Conservation (phyloP, 2,329 filamentous ascomycete species). For the Tolypocladium ophioglossoides region DNA sequence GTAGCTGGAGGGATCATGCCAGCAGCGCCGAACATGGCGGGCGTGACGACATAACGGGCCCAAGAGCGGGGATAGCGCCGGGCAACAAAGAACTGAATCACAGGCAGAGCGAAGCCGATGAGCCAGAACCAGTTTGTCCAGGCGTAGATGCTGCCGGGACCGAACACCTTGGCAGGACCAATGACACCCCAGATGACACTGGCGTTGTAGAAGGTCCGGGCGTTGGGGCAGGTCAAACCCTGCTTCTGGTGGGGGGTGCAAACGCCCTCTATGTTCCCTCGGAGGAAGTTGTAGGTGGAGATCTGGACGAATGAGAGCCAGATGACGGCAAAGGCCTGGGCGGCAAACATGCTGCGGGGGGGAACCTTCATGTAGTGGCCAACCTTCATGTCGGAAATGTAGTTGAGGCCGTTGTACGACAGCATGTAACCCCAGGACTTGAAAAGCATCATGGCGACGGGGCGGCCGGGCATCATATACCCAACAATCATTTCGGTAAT, state of each 20-base stretch:
- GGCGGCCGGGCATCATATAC: constrained; percentile 35
- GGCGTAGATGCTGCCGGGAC: constrained; percentile 30
- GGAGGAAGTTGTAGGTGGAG: constrained; percentile 26
- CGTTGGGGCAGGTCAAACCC: constrained; percentile 45
- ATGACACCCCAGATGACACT: constrained; percentile 53
- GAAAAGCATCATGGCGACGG: constrained; percentile 40
- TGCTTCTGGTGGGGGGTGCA: constrained; percentile 37
- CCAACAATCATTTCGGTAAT: constrained; percentile 38
- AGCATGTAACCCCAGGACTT: constrained; percentile 37
- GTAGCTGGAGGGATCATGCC: constrained; percentile 44
- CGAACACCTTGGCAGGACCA: constrained; percentile 25
- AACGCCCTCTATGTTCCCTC: constrained; percentile 39
- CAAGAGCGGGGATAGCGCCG: constrained; percentile 33
- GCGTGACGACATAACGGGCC: constrained; percentile 39
- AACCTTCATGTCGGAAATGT: constrained; percentile 39
- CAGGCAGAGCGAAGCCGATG: constrained; percentile 36
- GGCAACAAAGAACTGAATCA: constrained; percentile 37
- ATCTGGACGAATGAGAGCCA: constrained; percentile 29
- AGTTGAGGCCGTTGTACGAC: constrained; percentile 34
- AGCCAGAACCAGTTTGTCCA: constrained; percentile 45
- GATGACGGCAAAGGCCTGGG: constrained; percentile 29
- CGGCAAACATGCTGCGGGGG: constrained; percentile 36
- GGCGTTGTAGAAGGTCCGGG: constrained; percentile 49
- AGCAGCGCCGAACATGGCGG: constrained; percentile 40
- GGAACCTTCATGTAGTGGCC: constrained; percentile 44